A percentile compares a stretch with the other conserved stretches of the same genome.
phyloP scores from a whole-genome alignment of 129 eudicot species.

The Mikania micrantha region DNA sequence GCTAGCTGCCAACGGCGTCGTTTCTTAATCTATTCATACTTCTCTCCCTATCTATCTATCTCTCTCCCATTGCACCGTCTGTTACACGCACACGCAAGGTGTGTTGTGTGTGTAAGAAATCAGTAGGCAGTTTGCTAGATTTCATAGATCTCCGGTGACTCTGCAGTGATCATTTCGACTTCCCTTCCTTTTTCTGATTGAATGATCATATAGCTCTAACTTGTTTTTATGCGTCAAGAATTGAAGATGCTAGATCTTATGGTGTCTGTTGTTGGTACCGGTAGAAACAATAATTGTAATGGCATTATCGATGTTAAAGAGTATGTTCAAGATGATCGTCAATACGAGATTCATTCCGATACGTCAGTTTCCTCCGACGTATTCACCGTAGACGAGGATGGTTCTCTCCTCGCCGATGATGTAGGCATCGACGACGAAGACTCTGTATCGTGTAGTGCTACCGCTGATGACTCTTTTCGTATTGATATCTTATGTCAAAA shows the following conservation, averaged over 20 bases:
- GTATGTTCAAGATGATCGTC: slow-evolving; percentile 8
- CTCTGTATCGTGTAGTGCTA: slow-evolving; percentile 9
- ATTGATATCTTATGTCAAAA: slow-evolving; percentile 3
- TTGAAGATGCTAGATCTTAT: slow-evolving; percentile 65
- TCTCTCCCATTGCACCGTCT: neutral
- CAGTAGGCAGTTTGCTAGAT: slow-evolving; percentile 10
- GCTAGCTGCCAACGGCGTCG: slow-evolving; percentile 15
- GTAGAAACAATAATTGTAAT: neutral
- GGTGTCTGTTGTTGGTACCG: slow-evolving; percentile 18
- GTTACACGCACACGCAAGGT: slow-evolving; percentile 10
- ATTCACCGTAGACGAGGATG: slow-evolving; percentile 33
- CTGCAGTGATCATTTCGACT: neutral
- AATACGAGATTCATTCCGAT: slow-evolving; percentile 28
- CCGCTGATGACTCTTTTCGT: neutral
- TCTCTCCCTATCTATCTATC: neutral
- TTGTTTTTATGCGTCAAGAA: neutral
- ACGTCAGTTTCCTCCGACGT: slow-evolving; percentile 36
- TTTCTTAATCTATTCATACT: slow-evolving; percentile 9
- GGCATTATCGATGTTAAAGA: neutral
- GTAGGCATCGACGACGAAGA: neutral
- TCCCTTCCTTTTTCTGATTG: slow-evolving; percentile 11
- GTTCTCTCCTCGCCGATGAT: slow-evolving; percentile 15
- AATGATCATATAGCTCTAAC: neutral
- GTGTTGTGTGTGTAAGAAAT: slow-evolving; percentile 14
- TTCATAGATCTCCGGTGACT: neutral